These are phyloP conservation scores for Cladosporium sp. DNA, from an alignment of 2,329 filamentous ascomycete genomes.

Conservation along the genomic window DNA sequence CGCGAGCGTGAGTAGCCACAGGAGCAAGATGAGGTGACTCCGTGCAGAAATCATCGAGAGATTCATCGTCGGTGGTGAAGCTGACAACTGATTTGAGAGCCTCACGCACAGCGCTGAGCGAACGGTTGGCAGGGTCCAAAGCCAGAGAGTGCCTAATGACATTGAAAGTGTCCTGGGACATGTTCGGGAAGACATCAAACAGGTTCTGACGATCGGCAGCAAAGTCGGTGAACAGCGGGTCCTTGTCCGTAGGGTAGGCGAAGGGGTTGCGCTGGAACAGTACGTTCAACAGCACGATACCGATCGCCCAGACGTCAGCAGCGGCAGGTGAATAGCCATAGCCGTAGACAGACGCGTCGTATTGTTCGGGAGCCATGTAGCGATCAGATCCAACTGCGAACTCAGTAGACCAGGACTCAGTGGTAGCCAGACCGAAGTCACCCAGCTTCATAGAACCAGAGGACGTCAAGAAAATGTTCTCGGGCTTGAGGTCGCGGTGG, in stretches of 20 bases:
- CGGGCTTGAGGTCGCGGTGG: slow-evolving; percentile 98
- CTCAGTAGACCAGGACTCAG: slow-evolving; percentile 86
- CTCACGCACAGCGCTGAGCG: slow-evolving; percentile 73
- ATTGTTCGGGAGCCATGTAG: slow-evolving; percentile 99
- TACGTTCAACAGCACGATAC: slow-evolving; percentile 93
- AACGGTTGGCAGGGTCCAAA: slow-evolving; percentile 85
- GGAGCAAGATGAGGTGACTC: slow-evolving; percentile 71
- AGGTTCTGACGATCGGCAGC: slow-evolving; percentile 90
- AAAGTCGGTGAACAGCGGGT: slow-evolving; percentile 91
- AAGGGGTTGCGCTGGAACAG: slow-evolving; percentile 97
- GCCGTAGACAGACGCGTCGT: slow-evolving; percentile 73
- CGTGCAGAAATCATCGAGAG: slow-evolving; percentile 88
- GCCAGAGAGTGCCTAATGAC: slow-evolving; percentile 89
- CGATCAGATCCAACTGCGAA: slow-evolving; percentile 94
- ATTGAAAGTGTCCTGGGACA: slow-evolving; percentile 98
- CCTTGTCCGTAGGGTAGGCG: slow-evolving; percentile 82
- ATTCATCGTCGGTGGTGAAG: slow-evolving; percentile 93
- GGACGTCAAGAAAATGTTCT: slow-evolving; percentile 94
- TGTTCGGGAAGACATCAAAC: slow-evolving; percentile 96
- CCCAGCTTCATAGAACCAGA: slow-evolving; percentile 91
- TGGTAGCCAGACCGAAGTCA: slow-evolving; percentile 91
- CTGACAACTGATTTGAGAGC: slow-evolving; percentile 77
- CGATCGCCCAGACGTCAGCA: slow-evolving; percentile 96
- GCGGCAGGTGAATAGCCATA: slow-evolving; percentile 85
- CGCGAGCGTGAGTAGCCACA: slow-evolving; percentile 75